Conservation (phyloP, 163 green algal genomes). For the Chlamydomonas reinhardtii region DNA sequence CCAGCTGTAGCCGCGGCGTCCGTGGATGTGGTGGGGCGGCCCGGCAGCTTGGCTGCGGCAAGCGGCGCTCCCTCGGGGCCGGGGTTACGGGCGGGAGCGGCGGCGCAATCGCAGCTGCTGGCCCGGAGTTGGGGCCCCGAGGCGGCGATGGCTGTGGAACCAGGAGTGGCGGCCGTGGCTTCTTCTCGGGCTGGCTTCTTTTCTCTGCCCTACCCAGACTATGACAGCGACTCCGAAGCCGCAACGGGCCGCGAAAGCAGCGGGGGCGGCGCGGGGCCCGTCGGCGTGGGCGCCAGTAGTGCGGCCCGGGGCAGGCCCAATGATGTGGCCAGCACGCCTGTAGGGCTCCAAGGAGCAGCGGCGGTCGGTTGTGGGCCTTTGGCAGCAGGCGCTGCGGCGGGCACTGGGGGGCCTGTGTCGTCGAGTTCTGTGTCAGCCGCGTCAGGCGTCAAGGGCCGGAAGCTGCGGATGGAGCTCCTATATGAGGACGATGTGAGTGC, state of each 20-base stretch:
- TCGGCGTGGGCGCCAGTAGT: too few relatives aligned
- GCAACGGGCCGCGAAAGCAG: too few relatives aligned
- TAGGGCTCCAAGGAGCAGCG: too few relatives aligned
- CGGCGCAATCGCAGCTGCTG: neutral
- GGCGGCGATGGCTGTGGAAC: neutral
- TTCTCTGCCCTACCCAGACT: neutral
- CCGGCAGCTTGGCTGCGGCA: too few relatives aligned
- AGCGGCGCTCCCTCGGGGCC: too few relatives aligned
- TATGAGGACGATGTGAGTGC: constrained; percentile 55
- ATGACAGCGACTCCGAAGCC: neutral
- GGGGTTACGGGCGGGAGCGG: neutral
- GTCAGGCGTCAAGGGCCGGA: neutral
- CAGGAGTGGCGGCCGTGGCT: neutral
- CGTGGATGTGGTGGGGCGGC: too few relatives aligned
- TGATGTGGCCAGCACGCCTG: too few relatives aligned
- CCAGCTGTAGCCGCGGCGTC: neutral
- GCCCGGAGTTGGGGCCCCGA: neutral
- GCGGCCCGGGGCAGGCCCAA: too few relatives aligned
- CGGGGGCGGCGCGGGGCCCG: too few relatives aligned
- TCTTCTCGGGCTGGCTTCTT: neutral
- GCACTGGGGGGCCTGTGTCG: neutral
- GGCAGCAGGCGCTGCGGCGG: neutral
- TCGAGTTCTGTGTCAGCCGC: neutral
- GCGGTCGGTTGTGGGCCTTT: too few relatives aligned
- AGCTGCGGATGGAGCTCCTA: constrained; percentile 54